These are phyloP conservation scores for Circinella minor DNA, from an alignment of 371 early-diverging fungal species.

Conservation along the genomic window DNA sequence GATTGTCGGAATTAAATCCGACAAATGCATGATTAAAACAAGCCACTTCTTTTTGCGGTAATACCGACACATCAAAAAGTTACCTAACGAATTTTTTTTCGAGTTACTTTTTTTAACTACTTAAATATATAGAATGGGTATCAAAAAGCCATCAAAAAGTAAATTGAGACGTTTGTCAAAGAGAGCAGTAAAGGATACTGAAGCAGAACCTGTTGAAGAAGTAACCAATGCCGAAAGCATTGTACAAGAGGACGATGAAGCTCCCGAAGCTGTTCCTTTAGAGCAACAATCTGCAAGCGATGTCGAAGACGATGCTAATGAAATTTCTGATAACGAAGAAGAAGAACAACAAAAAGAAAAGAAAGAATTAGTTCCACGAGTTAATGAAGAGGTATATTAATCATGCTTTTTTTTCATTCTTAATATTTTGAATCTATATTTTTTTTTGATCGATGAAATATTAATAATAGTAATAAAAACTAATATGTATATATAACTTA, in stretches of 20 bases:
- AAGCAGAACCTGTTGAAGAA: conserved; percentile 8
- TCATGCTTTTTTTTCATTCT: background rate
- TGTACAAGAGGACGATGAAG: conserved; percentile 10
- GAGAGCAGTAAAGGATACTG: conserved; percentile 10
- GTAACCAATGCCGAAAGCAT: conserved; percentile 6
- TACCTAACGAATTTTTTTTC: too few species aligned
- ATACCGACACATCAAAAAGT: too few species aligned
- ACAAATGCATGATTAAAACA: too few species aligned
- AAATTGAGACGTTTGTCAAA: conserved; percentile 11
- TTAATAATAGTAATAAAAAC: too few species aligned
- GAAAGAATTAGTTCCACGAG: background rate
- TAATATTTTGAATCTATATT: background rate
- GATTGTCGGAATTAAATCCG: too few species aligned
- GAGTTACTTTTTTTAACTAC: too few species aligned
- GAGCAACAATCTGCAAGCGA: conserved; percentile 55
- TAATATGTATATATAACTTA: background rate
- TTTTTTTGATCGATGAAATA: background rate
- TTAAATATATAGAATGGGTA: conserved; percentile 4
- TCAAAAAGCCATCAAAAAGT: conserved; percentile 15
- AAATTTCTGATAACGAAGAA: conserved; percentile 10
- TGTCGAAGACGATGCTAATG: conserved; percentile 8
- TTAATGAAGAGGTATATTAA: conserved; percentile 11
- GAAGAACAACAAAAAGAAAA: background rate
- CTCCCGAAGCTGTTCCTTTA: conserved; percentile 45
- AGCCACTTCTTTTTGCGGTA: too few species aligned